Evolutionary conservation across 768 basidiomycete genomes (phyloP).

Genomic region (Paxillus ammoniavirescens): DNA sequence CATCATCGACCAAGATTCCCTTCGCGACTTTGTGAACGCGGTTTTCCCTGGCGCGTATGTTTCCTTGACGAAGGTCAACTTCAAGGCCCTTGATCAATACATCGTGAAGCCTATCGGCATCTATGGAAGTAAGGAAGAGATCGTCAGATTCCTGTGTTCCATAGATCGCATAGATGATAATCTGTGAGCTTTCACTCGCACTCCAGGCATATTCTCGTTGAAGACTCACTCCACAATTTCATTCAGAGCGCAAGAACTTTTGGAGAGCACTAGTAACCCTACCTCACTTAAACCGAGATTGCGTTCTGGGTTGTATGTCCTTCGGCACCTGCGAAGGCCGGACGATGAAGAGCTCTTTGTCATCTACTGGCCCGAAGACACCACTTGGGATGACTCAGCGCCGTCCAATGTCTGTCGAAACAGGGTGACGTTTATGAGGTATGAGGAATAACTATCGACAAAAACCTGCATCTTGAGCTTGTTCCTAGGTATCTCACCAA

Average conservation of each 20-base stretch:
- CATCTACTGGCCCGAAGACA: conserved; percentile 56
- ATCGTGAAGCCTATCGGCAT: conserved; percentile 46
- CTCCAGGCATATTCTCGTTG: neutral
- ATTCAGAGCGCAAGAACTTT: conserved; percentile 6
- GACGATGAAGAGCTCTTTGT: conserved; percentile 35
- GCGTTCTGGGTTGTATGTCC: conserved; percentile 48
- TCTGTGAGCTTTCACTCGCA: conserved; percentile 31
- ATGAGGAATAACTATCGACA: neutral
- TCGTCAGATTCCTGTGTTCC: conserved; percentile 40
- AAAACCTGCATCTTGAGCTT: neutral
- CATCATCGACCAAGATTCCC: conserved; percentile 48
- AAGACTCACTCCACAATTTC: neutral
- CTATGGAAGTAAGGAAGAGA: conserved; percentile 50
- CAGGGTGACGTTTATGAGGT: conserved; percentile 58
- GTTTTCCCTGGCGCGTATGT: conserved; percentile 47
- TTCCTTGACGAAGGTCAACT: conserved; percentile 52
- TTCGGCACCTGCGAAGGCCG: conserved; percentile 15
- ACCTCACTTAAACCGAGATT: conserved; percentile 23
- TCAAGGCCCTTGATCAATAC: conserved; percentile 43
- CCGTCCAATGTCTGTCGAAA: conserved; percentile 43
- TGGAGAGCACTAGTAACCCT: neutral
- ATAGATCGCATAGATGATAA: conserved; percentile 33
- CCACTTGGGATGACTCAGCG: conserved; percentile 50
- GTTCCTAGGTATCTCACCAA: conserved; percentile 51
- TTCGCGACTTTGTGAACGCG: conserved; percentile 43